Evolutionary conservation across 2,329 filamentous ascomycete genomes (phyloP).

Genomic region (Colletotrichum echinochloae): DNA sequence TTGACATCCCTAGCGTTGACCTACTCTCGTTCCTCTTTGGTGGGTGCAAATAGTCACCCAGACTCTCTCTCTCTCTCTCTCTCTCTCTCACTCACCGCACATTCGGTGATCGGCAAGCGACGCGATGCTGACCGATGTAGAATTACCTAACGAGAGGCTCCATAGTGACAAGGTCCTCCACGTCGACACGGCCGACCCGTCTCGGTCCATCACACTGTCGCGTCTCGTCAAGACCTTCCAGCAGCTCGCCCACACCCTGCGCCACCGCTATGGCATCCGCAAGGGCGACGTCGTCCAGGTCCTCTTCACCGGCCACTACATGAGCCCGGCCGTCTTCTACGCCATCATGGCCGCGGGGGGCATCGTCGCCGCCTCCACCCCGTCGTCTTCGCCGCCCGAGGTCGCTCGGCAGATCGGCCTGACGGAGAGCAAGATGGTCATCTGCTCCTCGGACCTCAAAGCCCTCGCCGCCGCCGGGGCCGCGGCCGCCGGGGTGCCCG

Average conservation of each 20-base stretch:
- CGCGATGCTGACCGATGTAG: background rate
- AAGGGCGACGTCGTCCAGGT: conserved; percentile 64
- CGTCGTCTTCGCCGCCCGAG: conserved; percentile 62
- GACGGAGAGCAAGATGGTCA: conserved; percentile 53
- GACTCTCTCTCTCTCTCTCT: background rate
- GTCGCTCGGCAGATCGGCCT: conserved; percentile 59
- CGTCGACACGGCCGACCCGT: conserved; percentile 67
- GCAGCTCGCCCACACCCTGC: conserved; percentile 66
- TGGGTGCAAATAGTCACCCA: conserved; percentile 43
- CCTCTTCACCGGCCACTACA: conserved; percentile 67
- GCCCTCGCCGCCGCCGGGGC: conserved; percentile 62
- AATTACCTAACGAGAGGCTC: conserved; percentile 25
- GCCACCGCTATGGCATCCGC: conserved; percentile 62
- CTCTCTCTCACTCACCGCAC: background rate
- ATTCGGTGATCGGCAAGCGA: background rate
- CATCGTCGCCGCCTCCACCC: conserved; percentile 67
- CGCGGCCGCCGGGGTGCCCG: conserved; percentile 56
- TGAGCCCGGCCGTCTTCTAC: conserved; percentile 66
- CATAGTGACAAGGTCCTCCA: conserved; percentile 66
- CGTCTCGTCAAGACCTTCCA: conserved; percentile 61
- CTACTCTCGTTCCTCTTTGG: conserved; percentile 59
- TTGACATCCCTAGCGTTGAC: conserved; percentile 55
- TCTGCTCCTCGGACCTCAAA: conserved; percentile 62
- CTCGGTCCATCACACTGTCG: conserved; percentile 64
- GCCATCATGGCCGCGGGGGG: conserved; percentile 69